Evolutionary conservation across 2,329 filamentous ascomycete genomes (phyloP), one percentile per base, ranked within the genome.

Genomic region (Phaeophleospora eucalypticola): DNA sequence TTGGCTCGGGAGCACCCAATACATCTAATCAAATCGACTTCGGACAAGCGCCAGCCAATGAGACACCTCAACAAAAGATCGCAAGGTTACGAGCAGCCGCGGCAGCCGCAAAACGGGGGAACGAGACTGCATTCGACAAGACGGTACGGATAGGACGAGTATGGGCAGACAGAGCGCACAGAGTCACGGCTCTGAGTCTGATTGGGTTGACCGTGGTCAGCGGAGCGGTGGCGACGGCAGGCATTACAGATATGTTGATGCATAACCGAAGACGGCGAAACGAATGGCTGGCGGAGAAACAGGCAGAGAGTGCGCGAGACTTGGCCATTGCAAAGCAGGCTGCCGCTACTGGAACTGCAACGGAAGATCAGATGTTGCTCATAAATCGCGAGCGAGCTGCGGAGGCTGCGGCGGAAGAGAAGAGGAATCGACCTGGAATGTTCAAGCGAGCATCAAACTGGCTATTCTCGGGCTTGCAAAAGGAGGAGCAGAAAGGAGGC

Each of bases 231-330:
- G 81, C 81, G 32, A 73, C 79, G 33, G 83, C 84, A 63, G 81
- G 82, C 8, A 74, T 83, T 54, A 75, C 79, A 49, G 82, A 84
- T 59, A 79, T 86, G 72, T 74, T 85, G 48, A 67, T 83, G 49
- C 82, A 85, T 69, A 86, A 86, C 65, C 77, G 83, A 45, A 74
- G 78, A 48, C 82, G 84, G 70, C 73, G 78, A 46, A 73, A 73
- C 32, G 78, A 84, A 52, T 86, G 76, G 72, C 74, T 82, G 52
- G 75, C 69, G 36, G 68, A 75, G 51, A 69, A 82, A 59, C 69
- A 76, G 56, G 68, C 67, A 39, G 63, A 73, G 58, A 67, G 66
- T 38, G 67, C 66, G 41, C 64, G 61, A 42, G 68, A 71, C 32
- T 61, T 78, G 35, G 62, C 65, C 38, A 64, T 65, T 37, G 77